Conservation (phyloP, 2,329 filamentous ascomycete species). For the Chalaropsis thielavioides region DNA sequence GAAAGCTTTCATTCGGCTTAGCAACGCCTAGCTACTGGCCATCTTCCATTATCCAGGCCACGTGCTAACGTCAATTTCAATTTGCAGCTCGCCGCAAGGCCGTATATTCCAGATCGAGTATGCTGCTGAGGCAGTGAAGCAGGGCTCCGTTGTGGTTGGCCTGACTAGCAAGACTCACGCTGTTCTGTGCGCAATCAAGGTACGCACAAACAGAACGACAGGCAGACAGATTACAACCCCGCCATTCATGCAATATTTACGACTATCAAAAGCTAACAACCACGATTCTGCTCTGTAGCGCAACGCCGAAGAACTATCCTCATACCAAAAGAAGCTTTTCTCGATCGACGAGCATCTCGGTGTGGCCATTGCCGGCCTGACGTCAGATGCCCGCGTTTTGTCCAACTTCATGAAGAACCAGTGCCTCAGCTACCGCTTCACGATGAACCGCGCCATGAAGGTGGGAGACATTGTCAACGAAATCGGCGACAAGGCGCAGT, state of each 20-base stretch:
- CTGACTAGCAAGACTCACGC: slow-evolving; percentile 96
- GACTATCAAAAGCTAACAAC: slow-evolving; percentile 3
- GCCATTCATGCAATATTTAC: not conserved
- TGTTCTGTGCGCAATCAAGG: slow-evolving; percentile 93
- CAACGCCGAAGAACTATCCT: slow-evolving; percentile 97
- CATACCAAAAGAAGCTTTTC: slow-evolving; percentile 99
- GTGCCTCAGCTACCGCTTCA: slow-evolving; percentile 86
- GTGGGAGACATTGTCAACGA: slow-evolving; percentile 77
- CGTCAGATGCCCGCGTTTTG: slow-evolving; percentile 93
- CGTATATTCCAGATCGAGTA: slow-evolving; percentile 99
- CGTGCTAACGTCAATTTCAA: slow-evolving; percentile 19
- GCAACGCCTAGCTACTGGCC: not conserved
- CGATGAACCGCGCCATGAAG: slow-evolving; percentile 86
- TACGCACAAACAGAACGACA: slow-evolving; percentile 26
- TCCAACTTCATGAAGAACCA: slow-evolving; percentile 99
- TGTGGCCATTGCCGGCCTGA: slow-evolving; percentile 88
- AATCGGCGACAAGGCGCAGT: slow-evolving; percentile 92
- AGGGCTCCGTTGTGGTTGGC: slow-evolving; percentile 94
- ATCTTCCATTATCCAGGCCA: not conserved
- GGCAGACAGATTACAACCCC: not conserved
- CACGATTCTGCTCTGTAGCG: slow-evolving; percentile 40
- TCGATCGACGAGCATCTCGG: slow-evolving; percentile 90
- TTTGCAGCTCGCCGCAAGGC: slow-evolving; percentile 79
- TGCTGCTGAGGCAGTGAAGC: slow-evolving; percentile 96
- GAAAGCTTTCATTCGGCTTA: not conserved